Evolutionary conservation across 768 basidiomycete genomes (phyloP).

Genomic region (Ramaria rubella): DNA sequence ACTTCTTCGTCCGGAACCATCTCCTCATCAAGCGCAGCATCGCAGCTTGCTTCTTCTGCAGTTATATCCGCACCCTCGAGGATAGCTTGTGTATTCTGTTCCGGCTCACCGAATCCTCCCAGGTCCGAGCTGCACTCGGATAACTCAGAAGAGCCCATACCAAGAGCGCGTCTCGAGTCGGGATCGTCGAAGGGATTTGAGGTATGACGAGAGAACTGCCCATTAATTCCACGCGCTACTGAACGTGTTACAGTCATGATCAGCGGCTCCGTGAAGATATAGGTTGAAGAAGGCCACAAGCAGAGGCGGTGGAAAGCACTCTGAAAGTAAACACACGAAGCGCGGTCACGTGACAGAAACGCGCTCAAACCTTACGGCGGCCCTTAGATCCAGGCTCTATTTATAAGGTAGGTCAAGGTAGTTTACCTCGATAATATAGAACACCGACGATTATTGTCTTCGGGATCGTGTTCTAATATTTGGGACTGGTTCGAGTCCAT

Average conservation of each 20-base stretch:
- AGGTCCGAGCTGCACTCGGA: slow-evolving; percentile 37
- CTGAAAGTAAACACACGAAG: no score
- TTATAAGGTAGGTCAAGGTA: no score
- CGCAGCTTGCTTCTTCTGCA: slow-evolving; percentile 21
- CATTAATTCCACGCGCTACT: neutral
- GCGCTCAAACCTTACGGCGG: no score
- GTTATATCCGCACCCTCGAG: slow-evolving; percentile 18
- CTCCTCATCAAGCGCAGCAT: slow-evolving; percentile 33
- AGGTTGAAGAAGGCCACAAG: no score
- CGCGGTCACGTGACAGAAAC: no score
- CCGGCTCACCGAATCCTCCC: slow-evolving; percentile 22
- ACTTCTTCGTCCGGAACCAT: slow-evolving; percentile 43
- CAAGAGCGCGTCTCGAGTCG: slow-evolving; percentile 4
- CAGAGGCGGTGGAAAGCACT: no score
- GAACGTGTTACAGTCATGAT: neutral
- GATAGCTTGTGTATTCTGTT: slow-evolving; percentile 19
- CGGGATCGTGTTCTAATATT: no score
- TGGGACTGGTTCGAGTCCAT: no score
- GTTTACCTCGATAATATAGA: no score
- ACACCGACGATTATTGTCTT: no score
- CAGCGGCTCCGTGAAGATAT: no score
- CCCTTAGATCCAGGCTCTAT: no score
- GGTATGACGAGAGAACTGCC: slow-evolving; percentile 36
- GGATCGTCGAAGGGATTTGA: slow-evolving; percentile 68
- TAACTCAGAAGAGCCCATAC: slow-evolving; percentile 42